Evolutionary conservation across 2,329 filamentous ascomycete species (phyloP).

Genomic region (Mariannaea elegans): DNA sequence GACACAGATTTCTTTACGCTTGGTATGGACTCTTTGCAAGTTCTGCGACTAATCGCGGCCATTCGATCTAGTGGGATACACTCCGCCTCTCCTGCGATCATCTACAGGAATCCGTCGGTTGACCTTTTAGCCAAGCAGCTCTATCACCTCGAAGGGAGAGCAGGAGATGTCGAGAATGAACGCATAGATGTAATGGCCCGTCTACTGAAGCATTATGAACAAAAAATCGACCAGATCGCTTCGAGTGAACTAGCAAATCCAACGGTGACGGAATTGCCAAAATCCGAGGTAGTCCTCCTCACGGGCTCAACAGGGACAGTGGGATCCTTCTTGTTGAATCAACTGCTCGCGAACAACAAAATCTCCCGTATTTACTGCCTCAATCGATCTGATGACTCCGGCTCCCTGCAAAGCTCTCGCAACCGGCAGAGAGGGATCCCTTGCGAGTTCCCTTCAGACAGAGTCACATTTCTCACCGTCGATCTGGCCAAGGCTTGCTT

Average conservation of each 20-base stretch:
- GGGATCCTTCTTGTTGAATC: conserved; percentile 72
- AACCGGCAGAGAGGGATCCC: not conserved
- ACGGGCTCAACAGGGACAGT: conserved; percentile 89
- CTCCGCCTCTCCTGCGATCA: not conserved
- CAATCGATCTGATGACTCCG: not conserved
- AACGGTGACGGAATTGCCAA: too few relatives aligned
- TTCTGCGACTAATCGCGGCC: too few relatives aligned
- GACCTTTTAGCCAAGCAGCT: not conserved
- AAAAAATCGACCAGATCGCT: not conserved
- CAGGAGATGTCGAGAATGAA: not conserved
- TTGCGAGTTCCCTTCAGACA: not conserved
- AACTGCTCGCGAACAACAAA: not conserved
- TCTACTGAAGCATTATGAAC: not conserved
- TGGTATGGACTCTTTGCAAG: conserved; percentile 3
- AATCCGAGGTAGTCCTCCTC: conserved; percentile 72
- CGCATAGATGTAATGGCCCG: not conserved
- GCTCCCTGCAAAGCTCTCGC: not conserved
- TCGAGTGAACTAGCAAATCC: not conserved
- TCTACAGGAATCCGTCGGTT: not conserved
- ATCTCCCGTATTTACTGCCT: conserved; percentile 2
- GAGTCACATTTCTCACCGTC: not conserved
- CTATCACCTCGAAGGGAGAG: not conserved
- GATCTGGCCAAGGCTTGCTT: not conserved
- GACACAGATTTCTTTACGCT: not conserved
- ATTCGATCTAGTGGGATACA: too few relatives aligned